Evolutionary conservation across 2,329 filamentous ascomycete genomes (phyloP), one percentile per base, ranked within the genome.

Genomic region (Eurotiales sp.): DNA sequence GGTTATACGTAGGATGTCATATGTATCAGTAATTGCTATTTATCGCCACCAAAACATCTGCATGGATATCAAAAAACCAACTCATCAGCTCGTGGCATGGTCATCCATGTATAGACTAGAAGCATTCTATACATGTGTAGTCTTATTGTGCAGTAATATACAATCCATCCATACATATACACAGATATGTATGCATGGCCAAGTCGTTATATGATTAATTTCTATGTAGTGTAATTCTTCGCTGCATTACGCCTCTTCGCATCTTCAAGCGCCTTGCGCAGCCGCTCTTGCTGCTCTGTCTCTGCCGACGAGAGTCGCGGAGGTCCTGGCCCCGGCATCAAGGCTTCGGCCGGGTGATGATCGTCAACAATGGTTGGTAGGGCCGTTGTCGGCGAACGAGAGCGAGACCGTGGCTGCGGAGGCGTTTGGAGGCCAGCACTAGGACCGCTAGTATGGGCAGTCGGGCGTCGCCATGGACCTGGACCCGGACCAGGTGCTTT

Each of bases 201-300:
- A 5, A 45, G 49, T 37, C 25, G 8, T 6, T 32, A 3, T 8
- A 32, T 32, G 10, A 32, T 17, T 29, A 12, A 34, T 27, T 15
- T 27, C 23, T 22, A 53, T 52, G 41, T 58, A 46, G 56, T 51
- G 39, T 57, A 59, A 40, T 49, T 54, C 34, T 62, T 66, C 27
- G 64, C 66, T 5, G 70, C 76, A 64, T 82, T 81, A 55, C 79
- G 70, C 64, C 68, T 73, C 66, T 80, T 81, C 8, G 78, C 78
- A 51, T 75, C 73, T 54, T 80, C 77, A 49, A 81, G 61, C 27
- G 78, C 78, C 56, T 66, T 73, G 41, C 71, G 73, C 45, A 80
- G 60, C 56, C 77, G 69, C 53, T 71, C 66, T 53, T 77, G 69
- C 58, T 76, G 76, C 54, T 75, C 72, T 11, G 62, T 58, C 49